Evolutionary conservation across 768 basidiomycete species (phyloP).

Genomic region (Rhizopogon vinicolor): DNA sequence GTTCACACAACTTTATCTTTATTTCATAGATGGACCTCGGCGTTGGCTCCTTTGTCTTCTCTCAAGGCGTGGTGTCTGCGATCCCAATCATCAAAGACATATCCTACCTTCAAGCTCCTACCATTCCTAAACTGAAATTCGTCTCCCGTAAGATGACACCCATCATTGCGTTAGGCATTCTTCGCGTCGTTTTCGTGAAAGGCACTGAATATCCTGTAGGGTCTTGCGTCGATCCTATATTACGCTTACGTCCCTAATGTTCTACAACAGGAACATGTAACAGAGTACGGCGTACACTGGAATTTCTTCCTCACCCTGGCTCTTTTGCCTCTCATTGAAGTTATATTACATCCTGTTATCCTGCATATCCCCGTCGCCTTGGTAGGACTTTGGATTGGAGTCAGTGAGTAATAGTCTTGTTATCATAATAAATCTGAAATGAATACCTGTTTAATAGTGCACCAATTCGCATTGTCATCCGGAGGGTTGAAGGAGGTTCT

Average conservation of each 20-base stretch:
- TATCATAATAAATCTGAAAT: neutral
- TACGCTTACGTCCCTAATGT: constrained; percentile 7
- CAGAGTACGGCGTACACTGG: constrained; percentile 97
- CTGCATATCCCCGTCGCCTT: constrained; percentile 50
- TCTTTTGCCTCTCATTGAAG: constrained; percentile 68
- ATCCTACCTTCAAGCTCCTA: constrained; percentile 41
- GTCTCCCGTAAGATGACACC: constrained; percentile 60
- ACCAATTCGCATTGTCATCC: constrained; percentile 60
- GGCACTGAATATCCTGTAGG: constrained; percentile 90
- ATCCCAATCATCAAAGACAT: constrained; percentile 71
- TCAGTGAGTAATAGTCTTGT: constrained; percentile 37
- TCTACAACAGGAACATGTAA: constrained; percentile 76
- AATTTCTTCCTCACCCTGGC: constrained; percentile 97
- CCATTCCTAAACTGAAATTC: constrained; percentile 45
- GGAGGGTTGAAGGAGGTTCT: constrained; percentile 59
- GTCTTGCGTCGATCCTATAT: neutral
- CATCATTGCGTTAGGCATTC: constrained; percentile 65
- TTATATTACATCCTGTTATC: constrained; percentile 65
- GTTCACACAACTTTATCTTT: neutral
- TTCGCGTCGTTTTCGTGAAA: constrained; percentile 84
- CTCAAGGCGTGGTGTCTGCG: constrained; percentile 90
- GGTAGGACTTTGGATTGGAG: constrained; percentile 56
- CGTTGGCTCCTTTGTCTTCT: constrained; percentile 96
- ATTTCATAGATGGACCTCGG: constrained; percentile 88
- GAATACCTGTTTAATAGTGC: constrained; percentile 40